Evolutionary conservation across 805 yeast genomes (phyloP), one percentile per base, ranked within the genome.

Genomic region (Kregervanrija pseudodelftensis): DNA sequence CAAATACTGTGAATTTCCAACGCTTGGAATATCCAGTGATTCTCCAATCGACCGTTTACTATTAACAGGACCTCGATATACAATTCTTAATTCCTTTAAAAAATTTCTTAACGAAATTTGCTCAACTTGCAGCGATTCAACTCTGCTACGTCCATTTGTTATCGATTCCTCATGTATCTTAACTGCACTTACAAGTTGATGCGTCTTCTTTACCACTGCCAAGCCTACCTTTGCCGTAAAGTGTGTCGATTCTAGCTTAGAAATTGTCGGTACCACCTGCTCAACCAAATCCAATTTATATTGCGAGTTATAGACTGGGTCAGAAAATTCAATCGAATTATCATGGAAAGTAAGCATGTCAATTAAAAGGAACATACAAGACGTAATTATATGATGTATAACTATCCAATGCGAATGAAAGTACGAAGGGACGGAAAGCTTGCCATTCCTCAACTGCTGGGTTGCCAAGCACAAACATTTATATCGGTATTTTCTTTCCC

Each of bases 291-390:
- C 8, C 28, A 22, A 22, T 22, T 22, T 22, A 22, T 22, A 22
- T 22, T 22, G 4, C 8, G 8, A 22, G 28, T 22, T 22, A 22
- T 22, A 22, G 7, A 22, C 28, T 22, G 28, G 28, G 8, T 22
- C 28, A 22, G 8, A 22, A 22, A 7, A 7, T 22, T 22, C 8
- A 22, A 22, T 22, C 28, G 8, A 22, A 17, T 32, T 14, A 16
- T 43, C 46, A 22, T 7, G 13, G 15, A 45, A 37, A 7, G 28
- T 43, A 11, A 45, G 42, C 47, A 45, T 43, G 33, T 45, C 48
- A 11, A 43, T 11, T 15, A 45, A 38, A 10, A 45, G 14, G 30
- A 43, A 43, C 33, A 45, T 15, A 31, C 31, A 36, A 2, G 42
- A 17, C 11, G 11, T 14, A 12, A 45, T 43, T 12, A 45, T 11